Base-by-base conservation (phyloP, 345 rosid species). In the Citrus australasica region DNA sequence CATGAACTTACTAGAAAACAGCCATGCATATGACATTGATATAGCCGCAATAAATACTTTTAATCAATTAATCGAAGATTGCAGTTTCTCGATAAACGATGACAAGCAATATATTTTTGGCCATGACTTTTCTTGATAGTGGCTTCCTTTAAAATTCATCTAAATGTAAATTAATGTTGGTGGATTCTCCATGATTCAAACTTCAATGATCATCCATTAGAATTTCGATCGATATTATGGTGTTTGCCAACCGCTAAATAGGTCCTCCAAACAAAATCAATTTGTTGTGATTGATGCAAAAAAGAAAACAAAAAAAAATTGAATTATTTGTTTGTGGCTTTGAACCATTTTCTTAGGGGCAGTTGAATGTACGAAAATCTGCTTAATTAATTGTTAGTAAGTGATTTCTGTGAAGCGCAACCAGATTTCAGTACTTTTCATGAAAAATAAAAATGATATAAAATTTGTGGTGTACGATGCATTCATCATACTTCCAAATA, bases 351-450 rank as follows among this genome's bases (percentile, higher is more conserved):
- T 22, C 33, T 48, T 0, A 4, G 32, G 48, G 27, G 17, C 53
- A 40, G 16, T 67, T 13, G 9, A 35, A 14, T 8, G 3, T 19
- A 7, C 56, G 17, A 13, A 73, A n/a, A 55, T 6, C 42, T 19
- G 27, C 17, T 56, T 46, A 46, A 46, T 46, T 46, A 46, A 46
- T 46, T 56, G 46, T 32, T 8, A 7, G 61, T 13, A 37, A 25
- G 76, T 56, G 65, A 72, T 72, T 72, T 21, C 28, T 24, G 56
- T 73, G 67, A 73, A 13, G 75, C 64, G 56, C 75, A 53, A 9
- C 75, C 11, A 55, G 0, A 55, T 55, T 13, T 28, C 7, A 16
- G 3, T 25, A 16, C 56, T 69, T 42, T 69, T 42, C 73, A 25
- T 25, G 73, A 69, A 24, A 4, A 27, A 40, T 0, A 3, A 40